Evolutionary conservation across 805 yeast genomes (phyloP), one percentile per base, ranked within the genome.

Genomic region (Saturnispora sekii): DNA sequence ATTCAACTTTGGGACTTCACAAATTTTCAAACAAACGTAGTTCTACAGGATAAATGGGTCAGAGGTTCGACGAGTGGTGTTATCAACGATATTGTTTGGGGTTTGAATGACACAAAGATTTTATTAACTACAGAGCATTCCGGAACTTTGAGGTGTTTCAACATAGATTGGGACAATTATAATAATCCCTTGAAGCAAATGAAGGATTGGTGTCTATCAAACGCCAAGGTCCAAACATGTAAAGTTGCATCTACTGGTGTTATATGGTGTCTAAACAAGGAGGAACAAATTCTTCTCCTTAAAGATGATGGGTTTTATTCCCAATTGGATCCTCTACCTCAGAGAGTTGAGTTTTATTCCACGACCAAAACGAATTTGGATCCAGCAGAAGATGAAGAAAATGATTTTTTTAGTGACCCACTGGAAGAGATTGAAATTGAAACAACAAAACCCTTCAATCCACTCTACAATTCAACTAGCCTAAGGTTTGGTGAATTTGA

Each of bases 141-240:
- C 11, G 87, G 87, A 0, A 72, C 83, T 1, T 59, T 81, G 15
- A 87, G 81, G 53, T 77, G 81, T 72, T 81, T 74, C 56, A 69
- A 69, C 43, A 73, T 70, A 48, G 70, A 50, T 14, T 38, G 55
- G 49, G 29, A 52, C 33, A 53, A 54, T n/a, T 45, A 47, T 33
- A 33, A 38, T 10, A 39, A 40, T 9, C 32, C 17, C 18, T 9
- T 14, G 12, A 32, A 15, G 37, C 28, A 32, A 32, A 40, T 33
- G 26, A 21, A 21, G 26, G 26, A 21, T 21, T 21, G 26, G 26
- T 21, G 26, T 21, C 6, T 21, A 21, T 21, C 26, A 21, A 21
- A 21, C 7, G 26, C 26, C 26, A 21, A 21, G 26, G 6, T 21
- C 6, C 26, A 21, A 21, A 21, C 6, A 21, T 21, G 26, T 21